Evolutionary conservation across 495 filamentous ascomycete genomes (phyloP).

Genomic region (Penicillium flavigenum): DNA sequence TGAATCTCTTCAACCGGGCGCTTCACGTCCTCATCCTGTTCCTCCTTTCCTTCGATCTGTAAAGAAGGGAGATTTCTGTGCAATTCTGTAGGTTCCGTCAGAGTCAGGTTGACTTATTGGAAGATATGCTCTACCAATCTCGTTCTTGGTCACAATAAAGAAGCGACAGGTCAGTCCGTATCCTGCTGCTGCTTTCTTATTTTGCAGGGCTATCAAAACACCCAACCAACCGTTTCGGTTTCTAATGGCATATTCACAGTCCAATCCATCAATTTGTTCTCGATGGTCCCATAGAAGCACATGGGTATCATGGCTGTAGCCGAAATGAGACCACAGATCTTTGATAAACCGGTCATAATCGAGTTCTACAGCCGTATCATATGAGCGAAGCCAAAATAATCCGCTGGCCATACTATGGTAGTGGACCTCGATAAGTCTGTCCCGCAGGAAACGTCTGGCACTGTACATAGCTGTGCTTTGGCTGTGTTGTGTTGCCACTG

Average conservation of each 20-base stretch:
- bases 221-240: not conserved
- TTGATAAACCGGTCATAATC: not conserved
- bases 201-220: not conserved
- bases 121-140: not conserved
- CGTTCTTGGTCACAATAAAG: not conserved
- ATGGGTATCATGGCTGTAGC: not conserved
- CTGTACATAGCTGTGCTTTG: not conserved
- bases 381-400: not conserved
- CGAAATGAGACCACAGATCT: not conserved
- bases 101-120: not conserved
- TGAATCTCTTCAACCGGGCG: too few relatives aligned
- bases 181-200: too few relatives aligned
- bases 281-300: not conserved
- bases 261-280: not conserved
- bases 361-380: not conserved
- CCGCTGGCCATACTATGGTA: not conserved
- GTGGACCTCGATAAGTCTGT: not conserved
- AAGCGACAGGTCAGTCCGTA: not conserved
- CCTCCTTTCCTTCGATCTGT: not conserved
- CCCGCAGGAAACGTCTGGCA: not conserved
- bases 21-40: not conserved
- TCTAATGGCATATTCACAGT: not conserved
- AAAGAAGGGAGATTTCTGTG: not conserved
- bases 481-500: not conserved
- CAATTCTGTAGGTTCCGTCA: not conserved